Evolutionary conservation across 176 grass and related monocot species (phyloP), one percentile per base, ranked within the genome.

Genomic region (Ananas comosus): DNA sequence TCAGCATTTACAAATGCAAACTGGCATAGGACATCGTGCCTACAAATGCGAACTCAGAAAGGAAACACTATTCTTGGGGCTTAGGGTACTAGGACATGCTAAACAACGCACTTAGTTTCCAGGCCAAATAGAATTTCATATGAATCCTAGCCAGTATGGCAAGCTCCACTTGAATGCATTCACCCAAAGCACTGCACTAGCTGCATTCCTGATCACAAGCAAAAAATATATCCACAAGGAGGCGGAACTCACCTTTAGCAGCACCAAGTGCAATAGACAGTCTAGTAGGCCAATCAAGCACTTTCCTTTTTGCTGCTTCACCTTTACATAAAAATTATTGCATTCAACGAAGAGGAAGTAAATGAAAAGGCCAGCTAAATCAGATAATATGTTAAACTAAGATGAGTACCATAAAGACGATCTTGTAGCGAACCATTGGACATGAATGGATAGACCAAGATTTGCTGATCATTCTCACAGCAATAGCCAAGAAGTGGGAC

Each of bases 401-500:
- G 67, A 14, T 75, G 72, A 42, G 51, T 86, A 91, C 88, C 88
- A 1, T 91, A 84, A 63, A 91, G 88, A 50, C 84, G 80, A 79
- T 91, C 88, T 67, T 84, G 88, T 81, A 91, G 78, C 0, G 81
- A 91, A 42, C 88, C 88, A 87, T 91, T 91, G 51, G 81, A 91
- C 88, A 91, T 91, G 84, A 87, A 86, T 17, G 80, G 88, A 72
- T 91, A 91, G 33, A 91, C 88, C 57, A 91, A 83, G 70, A 91
- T 91, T 63, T 91, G 84, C 48, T 91, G 88, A 84, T 91, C 88
- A 49, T 91, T 91, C 84, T 91, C 88, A 87, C 83, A 91, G 68
- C 84, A 91, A 61, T 91, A 87, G 48, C 88, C 84, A 79, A 91
- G 80, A 70, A 87, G 88, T 51, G 88, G 84, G 48, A 91, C 84